Conservation (phyloP, 192 early-diverging fungal genomes). For the Phycomyces nitens region DNA sequence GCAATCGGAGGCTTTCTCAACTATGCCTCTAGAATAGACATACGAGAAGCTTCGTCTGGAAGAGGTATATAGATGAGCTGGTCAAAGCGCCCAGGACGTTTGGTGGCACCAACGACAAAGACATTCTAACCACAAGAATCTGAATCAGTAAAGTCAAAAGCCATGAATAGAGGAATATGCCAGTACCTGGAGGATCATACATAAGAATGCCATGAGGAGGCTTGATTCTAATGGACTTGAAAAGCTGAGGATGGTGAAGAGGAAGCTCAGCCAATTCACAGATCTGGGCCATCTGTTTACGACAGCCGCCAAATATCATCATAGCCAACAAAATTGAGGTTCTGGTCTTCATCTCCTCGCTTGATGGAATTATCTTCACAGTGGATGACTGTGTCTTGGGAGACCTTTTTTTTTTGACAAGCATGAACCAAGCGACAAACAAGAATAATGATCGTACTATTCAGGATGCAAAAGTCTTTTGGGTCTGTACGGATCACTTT, state of each 20-base stretch:
- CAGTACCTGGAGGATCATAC: conserved; percentile 98
- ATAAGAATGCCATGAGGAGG: conserved; percentile 97
- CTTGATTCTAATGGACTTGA: conserved; percentile 99
- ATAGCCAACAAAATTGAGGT: conserved; percentile 91
- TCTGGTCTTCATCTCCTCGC: conserved; percentile 97
- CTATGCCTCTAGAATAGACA: conserved; percentile 77
- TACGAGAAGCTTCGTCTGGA: conserved; percentile 81
- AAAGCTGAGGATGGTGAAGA: conserved; percentile 97
- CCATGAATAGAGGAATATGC: conserved; percentile 97
- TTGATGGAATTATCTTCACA: conserved; percentile 98
- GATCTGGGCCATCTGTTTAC: conserved; percentile 99
- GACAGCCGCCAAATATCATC: conserved; percentile 98
- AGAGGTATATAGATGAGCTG: conserved; percentile 92
- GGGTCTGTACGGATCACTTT: conserved; percentile 96
- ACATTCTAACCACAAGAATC: conserved; percentile 99
- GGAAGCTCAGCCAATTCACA: conserved; percentile 98
- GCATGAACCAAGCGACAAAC: no score
- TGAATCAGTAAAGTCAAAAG: no score
- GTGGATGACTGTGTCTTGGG: conserved; percentile 97
- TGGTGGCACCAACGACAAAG: conserved; percentile 98
- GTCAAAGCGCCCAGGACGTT: conserved; percentile 98
- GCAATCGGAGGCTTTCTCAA: conserved; percentile 94
- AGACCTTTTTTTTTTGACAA: no score
- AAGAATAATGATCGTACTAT: no score
- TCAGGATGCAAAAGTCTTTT: conserved; percentile 92